Conservation (phyloP, 306 rosid species). For the Phaseolus lunatus region DNA sequence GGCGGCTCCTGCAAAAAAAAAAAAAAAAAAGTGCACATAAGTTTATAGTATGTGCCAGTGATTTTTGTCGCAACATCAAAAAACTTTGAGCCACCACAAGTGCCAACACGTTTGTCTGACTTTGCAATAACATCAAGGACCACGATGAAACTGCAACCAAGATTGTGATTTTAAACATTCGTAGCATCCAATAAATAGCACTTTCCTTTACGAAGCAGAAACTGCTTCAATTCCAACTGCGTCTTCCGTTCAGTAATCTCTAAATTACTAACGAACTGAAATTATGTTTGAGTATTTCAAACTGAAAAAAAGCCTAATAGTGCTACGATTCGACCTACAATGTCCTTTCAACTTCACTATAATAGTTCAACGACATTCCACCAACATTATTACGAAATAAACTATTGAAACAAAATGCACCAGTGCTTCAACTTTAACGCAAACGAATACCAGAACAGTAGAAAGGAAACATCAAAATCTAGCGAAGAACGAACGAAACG, state of each 20-base stretch:
- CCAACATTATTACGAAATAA: neutral
- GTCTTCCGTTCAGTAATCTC: neutral
- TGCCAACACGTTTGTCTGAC: neutral
- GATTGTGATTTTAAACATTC: neutral
- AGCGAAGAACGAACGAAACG: neutral
- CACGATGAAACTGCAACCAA: neutral
- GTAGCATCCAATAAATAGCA: constrained; percentile 18
- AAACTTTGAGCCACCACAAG: neutral
- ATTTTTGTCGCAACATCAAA: neutral
- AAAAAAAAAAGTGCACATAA: too few species aligned
- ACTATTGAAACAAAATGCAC: neutral
- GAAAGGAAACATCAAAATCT: neutral
- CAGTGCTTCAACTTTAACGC: neutral
- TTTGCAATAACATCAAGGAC: neutral
- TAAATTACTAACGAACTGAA: constrained; percentile 22
- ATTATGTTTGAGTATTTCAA: neutral
- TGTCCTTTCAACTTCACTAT: neutral
- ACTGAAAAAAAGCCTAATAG: constrained; percentile 29
- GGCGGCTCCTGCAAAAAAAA: constrained; percentile 55
- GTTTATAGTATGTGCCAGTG: neutral
- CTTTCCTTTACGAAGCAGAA: neutral
- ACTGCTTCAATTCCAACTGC: constrained; percentile 10
- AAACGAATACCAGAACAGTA: constrained; percentile 3
- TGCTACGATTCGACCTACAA: constrained; percentile 23
- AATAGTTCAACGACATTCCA: constrained; percentile 4